Percentiles rank a stretch among this genome's conserved stretches.
phyloP scores from a whole-genome alignment of 2,329 filamentous ascomycete genomes.

The Phaeosphaeria sp. region DNA sequence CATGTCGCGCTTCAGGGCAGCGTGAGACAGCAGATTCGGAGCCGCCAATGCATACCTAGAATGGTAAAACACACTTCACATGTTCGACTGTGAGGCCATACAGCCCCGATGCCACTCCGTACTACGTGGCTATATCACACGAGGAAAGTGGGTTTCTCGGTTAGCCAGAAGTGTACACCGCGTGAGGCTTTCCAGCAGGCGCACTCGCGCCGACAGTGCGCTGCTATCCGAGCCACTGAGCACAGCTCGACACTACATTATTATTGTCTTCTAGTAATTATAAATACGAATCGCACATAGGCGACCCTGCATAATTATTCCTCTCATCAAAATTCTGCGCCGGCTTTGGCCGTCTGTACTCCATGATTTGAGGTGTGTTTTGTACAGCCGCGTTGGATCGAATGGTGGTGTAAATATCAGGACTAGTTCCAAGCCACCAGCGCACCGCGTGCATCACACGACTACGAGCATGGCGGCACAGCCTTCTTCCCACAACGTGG shows the following conservation, averaged over 20 bases:
- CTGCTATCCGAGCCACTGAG: background rate
- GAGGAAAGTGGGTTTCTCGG: background rate
- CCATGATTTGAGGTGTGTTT: background rate
- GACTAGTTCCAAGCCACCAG: background rate
- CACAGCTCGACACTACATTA: background rate
- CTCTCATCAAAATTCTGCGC: background rate
- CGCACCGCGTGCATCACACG: background rate
- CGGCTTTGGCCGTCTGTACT: background rate
- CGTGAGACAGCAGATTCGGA: background rate
- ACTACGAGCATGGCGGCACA: background rate
- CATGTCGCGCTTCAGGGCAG: background rate
- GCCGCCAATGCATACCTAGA: background rate
- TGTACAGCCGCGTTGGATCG: background rate
- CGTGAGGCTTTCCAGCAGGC: conserved; percentile 2
- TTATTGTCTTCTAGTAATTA: background rate
- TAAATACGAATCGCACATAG: background rate
- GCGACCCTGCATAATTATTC: too few relatives aligned
- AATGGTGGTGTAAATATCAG: background rate
- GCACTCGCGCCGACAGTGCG: background rate
- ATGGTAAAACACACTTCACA: background rate
- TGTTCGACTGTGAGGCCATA: background rate
- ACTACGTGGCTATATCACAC: background rate
- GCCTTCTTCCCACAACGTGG: background rate
- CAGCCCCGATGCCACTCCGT: too few relatives aligned
- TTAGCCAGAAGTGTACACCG: background rate